Evolutionary conservation across 305 asterid genomes (phyloP), one percentile per base, ranked within the genome.

Genomic region (Ajuga reptans): DNA sequence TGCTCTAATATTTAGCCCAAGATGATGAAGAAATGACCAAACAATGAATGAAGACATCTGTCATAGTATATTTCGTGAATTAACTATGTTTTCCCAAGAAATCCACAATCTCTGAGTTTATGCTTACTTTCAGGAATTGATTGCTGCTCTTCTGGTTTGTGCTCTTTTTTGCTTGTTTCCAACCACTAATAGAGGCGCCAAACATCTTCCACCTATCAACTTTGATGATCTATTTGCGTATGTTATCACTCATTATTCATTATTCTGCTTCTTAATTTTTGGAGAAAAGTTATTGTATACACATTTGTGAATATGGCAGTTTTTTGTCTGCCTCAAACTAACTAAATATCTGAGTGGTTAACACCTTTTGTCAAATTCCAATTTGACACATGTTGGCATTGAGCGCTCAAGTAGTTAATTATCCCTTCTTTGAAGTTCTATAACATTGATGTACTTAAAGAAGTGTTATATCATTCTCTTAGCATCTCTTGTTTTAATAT

Each of bases 111-210:
- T 71, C 58, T 72, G 58, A 68, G 34, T 59, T 63, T 49, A 5
- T 76, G 41, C 63, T 17, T 24, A 54, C 76, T 78, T 85, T 69
- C 91, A 92, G 97, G 98, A 88, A 74, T 81, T 90, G 86, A 79
- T 86, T 59, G 97, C 91, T 55, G 91, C 96, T 74, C 86, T 90
- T 73, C 89, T 92, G 65, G 83, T 71, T 36, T 89, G 98, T 83
- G 73, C 97, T 66, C 85, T 89, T 74, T 89, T 92, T 83, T 85
- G 93, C 84, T 77, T 92, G 83, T 92, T 84, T 80, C 97, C 96
- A 16, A 66, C 85, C 71, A 71, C 75, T 66, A 52, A 81, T 74
- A 83, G 98, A 84, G 82, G 83, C 79, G 79, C 84, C 84, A 75
- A 82, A 59, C 76, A 76, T 82, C 98, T 92, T 58, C 95, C 79